A percentile compares a stretch with the other conserved stretches of the same genome.
Evolutionary conservation across 164 flowering plant species (phyloP).

Genomic region (Berberis vulgaris): DNA sequence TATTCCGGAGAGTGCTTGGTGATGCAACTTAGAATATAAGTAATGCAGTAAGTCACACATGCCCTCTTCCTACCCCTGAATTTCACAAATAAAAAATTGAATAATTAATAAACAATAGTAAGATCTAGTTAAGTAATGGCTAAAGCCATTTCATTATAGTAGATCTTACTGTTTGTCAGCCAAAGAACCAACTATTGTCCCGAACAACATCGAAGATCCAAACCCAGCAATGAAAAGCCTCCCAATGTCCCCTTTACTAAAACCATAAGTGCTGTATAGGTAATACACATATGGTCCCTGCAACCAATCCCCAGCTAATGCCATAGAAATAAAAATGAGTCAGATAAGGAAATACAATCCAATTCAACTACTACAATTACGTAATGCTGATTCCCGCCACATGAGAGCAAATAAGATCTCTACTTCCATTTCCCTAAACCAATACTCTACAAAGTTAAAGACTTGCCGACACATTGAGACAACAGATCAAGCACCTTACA

Average conservation of each 20-base stretch:
- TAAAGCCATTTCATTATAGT: background rate
- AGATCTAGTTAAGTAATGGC: background rate
- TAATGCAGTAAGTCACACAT: slow-evolving; percentile 91
- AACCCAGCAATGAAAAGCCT: slow-evolving; percentile 97
- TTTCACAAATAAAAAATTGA: background rate
- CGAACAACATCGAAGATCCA: slow-evolving; percentile 98
- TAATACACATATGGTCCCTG: slow-evolving; percentile 37
- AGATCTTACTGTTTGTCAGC: slow-evolving; percentile 93
- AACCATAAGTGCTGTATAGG: slow-evolving; percentile 57
- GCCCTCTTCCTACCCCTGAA: slow-evolving; percentile 97
- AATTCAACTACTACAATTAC: no score
- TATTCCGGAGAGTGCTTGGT: slow-evolving; percentile 97
- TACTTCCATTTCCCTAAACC: no score
- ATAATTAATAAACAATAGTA: no score
- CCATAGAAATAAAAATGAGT: slow-evolving; percentile 18
- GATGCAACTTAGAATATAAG: slow-evolving; percentile 91
- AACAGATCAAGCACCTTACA: no score
- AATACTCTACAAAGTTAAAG: no score
- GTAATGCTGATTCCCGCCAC: no score
- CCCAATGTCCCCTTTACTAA: slow-evolving; percentile 90
- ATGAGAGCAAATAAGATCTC: no score
- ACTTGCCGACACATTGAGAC: no score
- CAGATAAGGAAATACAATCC: background rate
- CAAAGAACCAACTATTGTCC: slow-evolving; percentile 94
- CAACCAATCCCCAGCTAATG: slow-evolving; percentile 90